Base-by-base conservation (phyloP, 495 filamentous ascomycete genomes). In the Physcia stellaris region DNA sequence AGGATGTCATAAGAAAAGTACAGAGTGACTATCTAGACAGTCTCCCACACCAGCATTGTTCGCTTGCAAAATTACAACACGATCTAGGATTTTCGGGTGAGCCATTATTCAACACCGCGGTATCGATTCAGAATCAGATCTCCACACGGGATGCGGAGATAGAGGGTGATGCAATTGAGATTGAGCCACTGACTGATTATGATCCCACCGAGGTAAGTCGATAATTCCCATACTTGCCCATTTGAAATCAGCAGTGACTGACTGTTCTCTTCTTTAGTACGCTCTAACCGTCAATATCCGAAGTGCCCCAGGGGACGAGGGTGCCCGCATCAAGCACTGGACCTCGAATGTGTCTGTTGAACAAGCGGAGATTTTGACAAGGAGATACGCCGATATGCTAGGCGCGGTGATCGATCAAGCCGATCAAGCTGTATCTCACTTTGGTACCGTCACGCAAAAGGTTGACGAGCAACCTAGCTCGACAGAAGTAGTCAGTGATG, bases 31-130 rank as follows among this genome's bases (percentile, higher is more conserved):
- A 68, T 31, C 52, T 73, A 9, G 38, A 58, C 26, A 65, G 60
- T 39, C 49, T 72, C 27, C 57, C 61, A 6, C 61, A 68, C 43
- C 70, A 73, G 35, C 63, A 59, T 34, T 70, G 62, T 48, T 70
- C 70, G 0, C 54, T 76, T 16, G 68, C 70, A 2, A 57, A 61
- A 22, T 61, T 75, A 12, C 71, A 76, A 44, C 70, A 75, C 39
- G 64, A 68, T 26, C 57, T 75, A 37, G 63, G 68, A 4, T 48
- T 63, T 39, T 53, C 62, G 32, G 64, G 65, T 13, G 63, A 66
- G 40, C 47, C 64, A 9, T 51, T 76, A 2, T 75, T 72, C 56
- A 73, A 76, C 45, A 75, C 71, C 11, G 66, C 66, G 0, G 52
- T 73, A n/a, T 75, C 71, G 0, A 68, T 70, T 16, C 66, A 70